These are phyloP conservation scores for Dothistroma pini DNA, from an alignment of 2,329 filamentous ascomycete species.

Conservation along the genomic window DNA sequence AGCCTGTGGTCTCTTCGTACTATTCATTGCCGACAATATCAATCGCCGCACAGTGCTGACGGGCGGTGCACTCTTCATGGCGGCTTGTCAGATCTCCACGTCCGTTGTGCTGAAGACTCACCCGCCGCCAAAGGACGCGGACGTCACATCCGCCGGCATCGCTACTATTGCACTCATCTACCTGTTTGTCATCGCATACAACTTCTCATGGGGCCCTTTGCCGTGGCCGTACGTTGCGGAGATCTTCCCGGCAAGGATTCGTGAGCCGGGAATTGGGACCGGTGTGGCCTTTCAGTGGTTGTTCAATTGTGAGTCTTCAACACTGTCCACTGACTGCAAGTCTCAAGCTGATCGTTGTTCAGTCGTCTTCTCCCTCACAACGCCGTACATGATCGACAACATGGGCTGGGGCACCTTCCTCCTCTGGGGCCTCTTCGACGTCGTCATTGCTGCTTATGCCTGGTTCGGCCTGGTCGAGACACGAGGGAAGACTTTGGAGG, in stretches of 20 bases:
- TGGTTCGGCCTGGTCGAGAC: conserved; percentile 38
- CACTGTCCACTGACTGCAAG: not conserved
- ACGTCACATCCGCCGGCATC: conserved; percentile 40
- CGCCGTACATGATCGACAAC: conserved; percentile 48
- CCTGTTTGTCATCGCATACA: conserved; percentile 53
- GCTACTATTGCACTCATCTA: conserved; percentile 55
- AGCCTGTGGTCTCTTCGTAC: conserved; percentile 50
- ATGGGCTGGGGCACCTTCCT: conserved; percentile 50
- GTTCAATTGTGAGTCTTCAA: conserved; percentile 38
- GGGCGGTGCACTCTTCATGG: conserved; percentile 35
- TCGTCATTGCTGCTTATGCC: conserved; percentile 39
- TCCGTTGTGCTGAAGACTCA: conserved; percentile 32
- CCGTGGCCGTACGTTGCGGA: conserved; percentile 35
- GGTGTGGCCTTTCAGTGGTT: conserved; percentile 50
- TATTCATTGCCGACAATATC: conserved; percentile 51
- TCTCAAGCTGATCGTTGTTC: not conserved
- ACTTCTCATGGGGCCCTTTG: conserved; percentile 52
- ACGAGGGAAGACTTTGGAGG: conserved; percentile 33
- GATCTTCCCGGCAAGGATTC: conserved; percentile 51
- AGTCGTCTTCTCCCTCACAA: conserved; percentile 42
- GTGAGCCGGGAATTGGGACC: conserved; percentile 48
- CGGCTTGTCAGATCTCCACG: conserved; percentile 34
- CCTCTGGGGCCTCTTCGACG: conserved; percentile 46
- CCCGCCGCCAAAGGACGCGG: conserved; percentile 17
- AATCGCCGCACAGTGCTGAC: conserved; percentile 41